These are phyloP conservation scores for Triadica sebifera DNA, from an alignment of 345 rosid species.

Conservation along the genomic window DNA sequence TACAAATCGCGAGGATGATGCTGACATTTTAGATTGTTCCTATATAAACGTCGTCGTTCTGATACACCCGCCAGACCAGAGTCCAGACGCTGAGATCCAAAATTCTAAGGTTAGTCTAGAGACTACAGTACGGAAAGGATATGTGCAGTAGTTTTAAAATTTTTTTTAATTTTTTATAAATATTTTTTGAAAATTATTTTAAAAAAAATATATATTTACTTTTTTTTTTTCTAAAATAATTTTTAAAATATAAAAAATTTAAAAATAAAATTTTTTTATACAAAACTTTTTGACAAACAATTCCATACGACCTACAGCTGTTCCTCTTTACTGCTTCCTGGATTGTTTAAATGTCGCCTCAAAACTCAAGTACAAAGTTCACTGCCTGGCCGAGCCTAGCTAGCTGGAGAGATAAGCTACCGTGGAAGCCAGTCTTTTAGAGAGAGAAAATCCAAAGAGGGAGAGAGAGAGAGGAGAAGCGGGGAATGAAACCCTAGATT, in stretches of 20 bases:
- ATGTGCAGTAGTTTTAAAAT: too few species aligned
- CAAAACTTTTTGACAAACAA: too few species aligned
- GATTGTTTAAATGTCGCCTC: constrained; percentile 56
- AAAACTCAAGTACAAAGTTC: not conserved
- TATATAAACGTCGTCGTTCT: not conserved
- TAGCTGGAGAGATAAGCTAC: not conserved
- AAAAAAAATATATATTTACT: too few species aligned
- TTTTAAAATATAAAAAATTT: too few species aligned
- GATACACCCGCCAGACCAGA: not conserved
- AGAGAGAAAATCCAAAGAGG: not conserved
- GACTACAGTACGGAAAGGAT: constrained; percentile 4
- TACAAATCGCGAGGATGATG: too few species aligned
- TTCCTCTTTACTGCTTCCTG: not conserved
- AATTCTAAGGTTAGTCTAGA: not conserved
- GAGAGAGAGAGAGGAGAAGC: not conserved
- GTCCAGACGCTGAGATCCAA: not conserved
- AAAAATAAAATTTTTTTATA: too few species aligned
- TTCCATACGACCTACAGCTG: too few species aligned
- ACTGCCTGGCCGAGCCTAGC: constrained; percentile 11
- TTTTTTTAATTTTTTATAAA: too few species aligned
- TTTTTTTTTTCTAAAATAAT: too few species aligned
- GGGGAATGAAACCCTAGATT: constrained; percentile 18
- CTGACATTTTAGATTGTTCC: too few species aligned
- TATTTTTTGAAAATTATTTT: too few species aligned
- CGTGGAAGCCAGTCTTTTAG: constrained; percentile 7